Evolutionary conservation across 1,139 yeast genomes (phyloP).

Genomic region (Trichomonascaceae sp.): DNA sequence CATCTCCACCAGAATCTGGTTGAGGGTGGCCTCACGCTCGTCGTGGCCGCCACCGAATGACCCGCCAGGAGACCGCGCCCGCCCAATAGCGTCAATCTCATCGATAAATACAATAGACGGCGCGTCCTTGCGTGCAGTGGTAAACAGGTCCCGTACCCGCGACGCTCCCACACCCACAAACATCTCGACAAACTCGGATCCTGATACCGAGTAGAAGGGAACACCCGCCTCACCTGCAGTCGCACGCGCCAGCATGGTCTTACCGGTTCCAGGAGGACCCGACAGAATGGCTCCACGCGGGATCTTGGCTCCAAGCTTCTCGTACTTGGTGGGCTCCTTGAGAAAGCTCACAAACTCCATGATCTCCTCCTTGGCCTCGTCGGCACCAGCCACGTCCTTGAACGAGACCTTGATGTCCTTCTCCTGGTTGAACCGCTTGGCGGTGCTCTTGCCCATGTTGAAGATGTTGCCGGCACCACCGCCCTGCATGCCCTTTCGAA

Average conservation of each 20-base stretch:
- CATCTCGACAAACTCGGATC: constrained; percentile 98
- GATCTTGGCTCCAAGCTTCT: constrained; percentile 84
- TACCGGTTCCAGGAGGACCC: constrained; percentile 99
- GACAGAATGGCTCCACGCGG: constrained; percentile 96
- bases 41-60: constrained; percentile 78
- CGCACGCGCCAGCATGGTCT: constrained; percentile 88
- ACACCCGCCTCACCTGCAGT: constrained; percentile 99
- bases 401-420: constrained; percentile 78
- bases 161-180: constrained; percentile 98
- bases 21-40: constrained; percentile 91
- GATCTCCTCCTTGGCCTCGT: constrained; percentile 92
- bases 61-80: constrained; percentile 74
- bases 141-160: constrained; percentile 87
- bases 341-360: constrained; percentile 94
- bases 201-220: constrained; percentile 88
- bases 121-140: constrained; percentile 84
- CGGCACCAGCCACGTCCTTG: constrained; percentile 93
- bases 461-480: constrained; percentile 28
- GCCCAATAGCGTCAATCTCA: constrained; percentile 97
- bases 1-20: constrained; percentile 93
- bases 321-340: constrained; percentile 84
- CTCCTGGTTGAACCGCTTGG: constrained; percentile 84
- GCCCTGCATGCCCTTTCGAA: constrained; percentile 39
- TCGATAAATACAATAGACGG: constrained; percentile 92
- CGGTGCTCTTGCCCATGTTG: constrained; percentile 63